Percentiles rank a stretch among this genome's conserved stretches.
Conservation (phyloP, 2,329 filamentous ascomycete species). For the Samsoniella hepiali region DNA sequence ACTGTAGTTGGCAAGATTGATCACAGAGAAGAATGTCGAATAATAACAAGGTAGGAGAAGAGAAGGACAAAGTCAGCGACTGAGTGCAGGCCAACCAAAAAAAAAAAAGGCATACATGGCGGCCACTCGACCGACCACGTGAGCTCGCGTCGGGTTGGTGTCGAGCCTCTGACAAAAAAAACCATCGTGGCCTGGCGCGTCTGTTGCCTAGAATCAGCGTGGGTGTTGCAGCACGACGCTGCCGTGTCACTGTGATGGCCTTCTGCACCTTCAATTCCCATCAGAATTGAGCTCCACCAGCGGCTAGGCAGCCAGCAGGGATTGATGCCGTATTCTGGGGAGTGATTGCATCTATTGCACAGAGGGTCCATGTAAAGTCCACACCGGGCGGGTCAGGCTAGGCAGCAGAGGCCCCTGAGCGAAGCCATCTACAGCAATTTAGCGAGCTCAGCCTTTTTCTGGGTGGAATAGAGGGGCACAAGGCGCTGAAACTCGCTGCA, state of each 20-base stretch:
- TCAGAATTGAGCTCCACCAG: not conserved
- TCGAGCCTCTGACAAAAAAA: not conserved
- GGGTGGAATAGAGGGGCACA: not conserved
- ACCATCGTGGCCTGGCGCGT: not conserved
- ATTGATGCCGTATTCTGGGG: not conserved
- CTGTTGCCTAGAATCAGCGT: slow-evolving; percentile 13
- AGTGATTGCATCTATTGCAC: not conserved
- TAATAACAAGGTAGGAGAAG: not conserved
- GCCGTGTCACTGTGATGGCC: not conserved
- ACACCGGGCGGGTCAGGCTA: slow-evolving; percentile 4
- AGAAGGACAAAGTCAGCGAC: not conserved
- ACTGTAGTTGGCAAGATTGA: too few relatives aligned
- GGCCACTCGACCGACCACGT: not conserved
- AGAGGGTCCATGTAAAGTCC: not conserved
- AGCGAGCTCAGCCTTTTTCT: not conserved
- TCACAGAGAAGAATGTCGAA: not conserved
- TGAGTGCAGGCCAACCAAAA: too few relatives aligned
- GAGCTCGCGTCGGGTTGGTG: slow-evolving; percentile 7
- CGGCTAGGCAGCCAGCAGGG: slow-evolving; percentile 14
- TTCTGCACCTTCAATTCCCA: not conserved
- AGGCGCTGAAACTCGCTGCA: not conserved
- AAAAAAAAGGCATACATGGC: too few relatives aligned
- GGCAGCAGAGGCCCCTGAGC: slow-evolving; percentile 15
- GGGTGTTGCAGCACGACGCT: not conserved
- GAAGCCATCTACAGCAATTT: not conserved